These are phyloP conservation scores for Malania oleifera DNA, from an alignment of 164 flowering plant species.

Conservation along the genomic window DNA sequence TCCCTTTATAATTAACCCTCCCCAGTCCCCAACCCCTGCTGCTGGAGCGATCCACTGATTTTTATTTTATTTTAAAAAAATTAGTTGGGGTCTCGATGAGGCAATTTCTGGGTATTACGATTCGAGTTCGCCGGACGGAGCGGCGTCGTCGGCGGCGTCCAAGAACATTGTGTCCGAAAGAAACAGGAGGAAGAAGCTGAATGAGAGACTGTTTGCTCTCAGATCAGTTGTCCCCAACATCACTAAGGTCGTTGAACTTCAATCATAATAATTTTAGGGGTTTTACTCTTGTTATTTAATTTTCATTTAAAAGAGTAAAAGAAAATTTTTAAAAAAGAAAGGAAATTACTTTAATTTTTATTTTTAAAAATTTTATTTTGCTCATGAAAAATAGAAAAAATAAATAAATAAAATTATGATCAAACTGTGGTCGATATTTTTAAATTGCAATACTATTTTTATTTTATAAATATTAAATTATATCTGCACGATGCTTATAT, in stretches of 20 bases:
- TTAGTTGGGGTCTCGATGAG: constrained; percentile 52
- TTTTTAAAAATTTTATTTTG: too few relatives aligned
- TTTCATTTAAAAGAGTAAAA: too few relatives aligned
- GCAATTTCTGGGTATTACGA: constrained; percentile 56
- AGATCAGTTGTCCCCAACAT: constrained; percentile 86
- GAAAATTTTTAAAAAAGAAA: too few relatives aligned
- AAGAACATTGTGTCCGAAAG: constrained; percentile 85
- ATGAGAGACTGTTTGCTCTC: constrained; percentile 76
- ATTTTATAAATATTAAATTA: too few relatives aligned
- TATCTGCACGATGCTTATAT: too few relatives aligned
- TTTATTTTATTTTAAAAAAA: background rate
- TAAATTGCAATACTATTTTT: too few relatives aligned
- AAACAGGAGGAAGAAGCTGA: constrained; percentile 77
- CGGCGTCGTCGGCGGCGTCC: constrained; percentile 44
- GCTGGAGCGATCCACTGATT: background rate
- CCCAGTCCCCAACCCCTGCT: background rate
- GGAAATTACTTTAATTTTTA: too few relatives aligned
- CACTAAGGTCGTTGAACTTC: constrained; percentile 57
- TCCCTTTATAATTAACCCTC: too few relatives aligned
- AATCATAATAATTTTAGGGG: too few relatives aligned
- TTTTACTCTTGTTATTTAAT: background rate
- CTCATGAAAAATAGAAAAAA: too few relatives aligned
- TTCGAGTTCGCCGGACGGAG: constrained; percentile 88
- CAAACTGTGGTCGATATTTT: too few relatives aligned
- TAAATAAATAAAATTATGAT: too few relatives aligned